Evolutionary conservation across 208 protist species (phyloP), one percentile per base, ranked within the genome.

Genomic region (Leishmania tarentolae): DNA sequence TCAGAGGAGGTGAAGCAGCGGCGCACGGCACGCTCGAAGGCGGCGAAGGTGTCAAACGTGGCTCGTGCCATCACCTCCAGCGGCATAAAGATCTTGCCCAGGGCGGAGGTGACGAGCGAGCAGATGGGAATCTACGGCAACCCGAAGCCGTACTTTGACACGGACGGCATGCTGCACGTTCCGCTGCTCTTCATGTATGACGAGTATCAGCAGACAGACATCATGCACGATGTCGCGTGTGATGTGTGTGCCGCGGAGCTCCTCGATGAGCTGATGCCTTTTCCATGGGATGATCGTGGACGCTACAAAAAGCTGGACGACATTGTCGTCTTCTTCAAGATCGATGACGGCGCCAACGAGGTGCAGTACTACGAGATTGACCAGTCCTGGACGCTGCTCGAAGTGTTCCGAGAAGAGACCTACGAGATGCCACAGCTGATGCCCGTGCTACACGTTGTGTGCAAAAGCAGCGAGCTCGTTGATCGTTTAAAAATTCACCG

Each of bases 141-240:
- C 61, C 90, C 90, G 3, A 40, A 90, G 75, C 89, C 93, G 24
- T 96, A 94, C 88, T 93, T 98, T 69, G 94, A 97, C 78, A 85
- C 79, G 24, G 89, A 93, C 52, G 83, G 82, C 31, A 77, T 93
- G 53, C 84, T 97, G 68, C 95, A 97, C 76, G 97, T 98, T 28
- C 95, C 96, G 31, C 86, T 98, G n/a, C 89, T 99, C 21, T 98
- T 98, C 80, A 90, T 99, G 82, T 99, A 99, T 86, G 95, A 98
- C 77, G 95, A 98, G 84, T 97, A 97, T 84, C 83, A 91, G 69
- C 94, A 98, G 81, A 96, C 92, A 5, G 97, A 99, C 84, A 98
- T 98, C 75, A 93, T 98, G 85, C 90, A 97, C 65, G 94, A 98
- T 75, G 97, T 98, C 21, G 76, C 86, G 28, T 96, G 92, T 70